Percentiles rank a stretch among this genome's conserved stretches.
Evolutionary conservation across 305 asterid species (phyloP).

Genomic region (Fraxinus dipetala): DNA sequence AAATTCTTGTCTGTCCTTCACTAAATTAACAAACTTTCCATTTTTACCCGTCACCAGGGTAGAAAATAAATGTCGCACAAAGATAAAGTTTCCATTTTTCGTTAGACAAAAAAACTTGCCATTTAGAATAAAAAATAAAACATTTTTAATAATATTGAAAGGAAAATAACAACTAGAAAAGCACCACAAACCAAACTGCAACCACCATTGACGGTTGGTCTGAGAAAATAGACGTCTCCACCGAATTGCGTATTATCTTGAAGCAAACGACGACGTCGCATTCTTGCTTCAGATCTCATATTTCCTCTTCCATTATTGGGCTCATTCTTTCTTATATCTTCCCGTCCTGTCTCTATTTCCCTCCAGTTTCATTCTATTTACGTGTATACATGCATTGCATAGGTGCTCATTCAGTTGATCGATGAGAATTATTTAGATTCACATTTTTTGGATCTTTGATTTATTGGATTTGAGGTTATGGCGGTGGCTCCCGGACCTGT

Average conservation of each 20-base stretch:
- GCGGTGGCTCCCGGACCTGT: conserved; percentile 71
- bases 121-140: background rate
- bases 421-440: conserved; percentile 36
- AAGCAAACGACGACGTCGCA: conserved; percentile 61
- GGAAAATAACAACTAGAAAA: background rate
- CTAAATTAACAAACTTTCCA: background rate
- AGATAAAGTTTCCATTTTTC: background rate
- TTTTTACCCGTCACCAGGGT: background rate
- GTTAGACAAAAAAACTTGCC: background rate
- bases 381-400: conserved; percentile 17
- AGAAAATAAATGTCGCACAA: background rate
- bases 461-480: conserved; percentile 38
- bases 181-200: conserved; percentile 22
- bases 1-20: background rate
- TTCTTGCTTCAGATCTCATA: conserved; percentile 67
- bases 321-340: conserved; percentile 23
- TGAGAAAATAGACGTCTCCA: conserved; percentile 27
- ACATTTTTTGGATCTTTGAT: conserved; percentile 29
- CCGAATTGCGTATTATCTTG: conserved; percentile 35
- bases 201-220: conserved; percentile 46
- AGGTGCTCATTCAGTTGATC: conserved; percentile 30
- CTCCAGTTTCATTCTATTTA: conserved; percentile 1
- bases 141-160: background rate
- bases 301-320: conserved; percentile 22
- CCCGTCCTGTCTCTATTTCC: background rate